Evolutionary conservation across 2,329 filamentous ascomycete genomes (phyloP), one percentile per base, ranked within the genome.

Genomic region (Gaeumannomyces tritici): DNA sequence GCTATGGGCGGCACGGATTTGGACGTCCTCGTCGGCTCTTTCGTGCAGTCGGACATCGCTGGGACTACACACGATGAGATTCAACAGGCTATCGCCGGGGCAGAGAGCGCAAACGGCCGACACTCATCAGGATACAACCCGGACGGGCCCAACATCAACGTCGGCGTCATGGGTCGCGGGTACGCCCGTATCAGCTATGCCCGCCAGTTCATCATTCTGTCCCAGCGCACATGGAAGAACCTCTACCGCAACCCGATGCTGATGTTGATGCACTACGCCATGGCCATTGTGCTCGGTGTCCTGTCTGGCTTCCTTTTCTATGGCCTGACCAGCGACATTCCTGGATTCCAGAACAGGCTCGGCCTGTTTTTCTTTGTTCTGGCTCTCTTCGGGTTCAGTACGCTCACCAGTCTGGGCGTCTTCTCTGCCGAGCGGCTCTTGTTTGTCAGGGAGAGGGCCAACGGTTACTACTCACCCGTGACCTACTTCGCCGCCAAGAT

Each of bases 221-320:
- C 93, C 0, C 83, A 87, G 69, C 86, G 95, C 57, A 99, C 95
- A 0, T 99, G 93, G 93, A 92, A 90, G 71, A 99, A 99, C 71
- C 82, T 99, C 8, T 98, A 99, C 78, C 88, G 95, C 63, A 97
- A 99, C 73, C 95, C 95, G 1, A 93, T 98, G 84, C 80, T 99
- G 64, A 99, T 99, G 95, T 83, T 99, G 63, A 97, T 93, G 0
- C 95, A 99, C 76, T 99, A 98, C 72, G 95, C 95, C 51, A 98
- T 97, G 67, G 92, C 95, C 9, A 98, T 99, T 64, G 78, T 98
- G 0, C 83, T 99, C 7, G 95, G 93, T 1, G 93, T 98, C 6
- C 89, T 99, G 63, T 93, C 93, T 2, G 95, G 95, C 4, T 98
- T 90, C 75, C 83, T 99, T 15, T 99, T 98, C 79, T 99, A 98